Percentiles rank a stretch among this genome's conserved stretches.
Conservation (phyloP, 768 basidiomycete species). For the Chalciporus sphaerocephalus region DNA sequence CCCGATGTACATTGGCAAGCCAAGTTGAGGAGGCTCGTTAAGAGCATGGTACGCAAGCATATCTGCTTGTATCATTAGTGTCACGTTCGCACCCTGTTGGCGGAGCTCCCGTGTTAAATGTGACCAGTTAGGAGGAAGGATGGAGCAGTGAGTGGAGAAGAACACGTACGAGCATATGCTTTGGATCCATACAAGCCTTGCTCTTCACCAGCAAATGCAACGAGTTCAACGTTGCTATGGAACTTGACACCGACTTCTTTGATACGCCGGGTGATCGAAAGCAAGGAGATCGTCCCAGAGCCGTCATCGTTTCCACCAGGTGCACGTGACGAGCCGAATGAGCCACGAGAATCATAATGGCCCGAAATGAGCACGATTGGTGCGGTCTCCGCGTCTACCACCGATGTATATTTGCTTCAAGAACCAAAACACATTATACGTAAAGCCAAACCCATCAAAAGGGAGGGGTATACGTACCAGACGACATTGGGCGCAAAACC, state of each 20-base stretch:
- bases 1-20: constrained; percentile 70
- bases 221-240: constrained; percentile 72
- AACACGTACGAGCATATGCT: constrained; percentile 69
- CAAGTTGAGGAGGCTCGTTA: constrained; percentile 78
- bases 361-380: constrained; percentile 72
- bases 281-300: constrained; percentile 62
- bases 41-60: constrained; percentile 85
- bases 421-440: neutral
- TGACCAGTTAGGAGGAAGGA: neutral
- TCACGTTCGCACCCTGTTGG: constrained; percentile 56
- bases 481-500: constrained; percentile 87
- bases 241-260: constrained; percentile 62
- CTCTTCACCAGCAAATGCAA: constrained; percentile 87
- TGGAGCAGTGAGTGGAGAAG: neutral
- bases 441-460: neutral
- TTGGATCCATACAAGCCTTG: constrained; percentile 79
- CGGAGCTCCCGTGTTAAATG: constrained; percentile 51
- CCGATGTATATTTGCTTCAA: constrained; percentile 53
- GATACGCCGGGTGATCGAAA: constrained; percentile 78
- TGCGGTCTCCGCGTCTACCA: constrained; percentile 44
- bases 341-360: constrained; percentile 90
- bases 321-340: constrained; percentile 68
- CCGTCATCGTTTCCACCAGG: constrained; percentile 63
- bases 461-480: constrained; percentile 45
- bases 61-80: constrained; percentile 86